These are phyloP conservation scores for Nicotiana knightiana DNA, from an alignment of 257 asterid species.

Conservation along the genomic window DNA sequence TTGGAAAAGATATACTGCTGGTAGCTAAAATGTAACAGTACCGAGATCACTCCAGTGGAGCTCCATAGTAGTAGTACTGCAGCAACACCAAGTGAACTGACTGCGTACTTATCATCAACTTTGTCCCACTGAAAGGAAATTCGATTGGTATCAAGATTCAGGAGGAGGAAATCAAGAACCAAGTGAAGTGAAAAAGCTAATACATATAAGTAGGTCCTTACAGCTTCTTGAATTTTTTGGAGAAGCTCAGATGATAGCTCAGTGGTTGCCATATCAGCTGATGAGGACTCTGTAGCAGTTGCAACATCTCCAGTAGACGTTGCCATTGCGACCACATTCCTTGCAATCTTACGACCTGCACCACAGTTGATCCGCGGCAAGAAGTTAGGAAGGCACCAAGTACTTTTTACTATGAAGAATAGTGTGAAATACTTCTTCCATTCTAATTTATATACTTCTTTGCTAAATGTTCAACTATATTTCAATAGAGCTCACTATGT, in stretches of 20 bases:
- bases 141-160: not conserved
- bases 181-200: not conserved
- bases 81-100: conserved; percentile 65
- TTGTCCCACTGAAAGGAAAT: conserved; percentile 61
- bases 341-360: conserved; percentile 53
- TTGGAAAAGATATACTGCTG: not conserved
- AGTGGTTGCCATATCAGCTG: conserved; percentile 41
- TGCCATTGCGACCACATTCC: conserved; percentile 65
- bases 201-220: conserved; percentile 17
- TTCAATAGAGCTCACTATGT: too few relatives aligned
- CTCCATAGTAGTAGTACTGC: conserved; percentile 54
- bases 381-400: not conserved
- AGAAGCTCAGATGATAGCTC: conserved; percentile 58
- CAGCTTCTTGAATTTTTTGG: conserved; percentile 53
- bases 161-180: not conserved
- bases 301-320: conserved; percentile 60
- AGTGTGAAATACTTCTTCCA: not conserved
- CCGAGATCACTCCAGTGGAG: conserved; percentile 65
- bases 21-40: conserved; percentile 15
- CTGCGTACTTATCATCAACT: conserved; percentile 88
- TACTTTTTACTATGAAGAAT: not conserved
- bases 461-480: not conserved
- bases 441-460: not conserved
- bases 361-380: not conserved
- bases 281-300: conserved; percentile 46